Evolutionary conservation across 768 basidiomycete genomes (phyloP), one percentile per base, ranked within the genome.

Genomic region (Hygrocybe punicea): DNA sequence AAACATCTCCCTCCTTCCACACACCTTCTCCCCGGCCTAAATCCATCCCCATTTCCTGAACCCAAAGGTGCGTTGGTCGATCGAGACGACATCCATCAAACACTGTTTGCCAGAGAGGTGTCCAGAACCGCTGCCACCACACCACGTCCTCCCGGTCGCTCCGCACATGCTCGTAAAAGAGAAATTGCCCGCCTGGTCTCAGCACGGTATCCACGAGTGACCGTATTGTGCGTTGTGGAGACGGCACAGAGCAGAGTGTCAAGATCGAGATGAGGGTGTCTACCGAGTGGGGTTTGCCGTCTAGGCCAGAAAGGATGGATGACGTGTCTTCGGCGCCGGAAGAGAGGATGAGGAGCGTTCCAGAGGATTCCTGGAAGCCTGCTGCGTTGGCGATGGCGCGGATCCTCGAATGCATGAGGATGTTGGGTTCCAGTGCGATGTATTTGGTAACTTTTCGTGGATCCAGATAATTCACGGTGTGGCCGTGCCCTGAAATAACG

Each of bases 41-140:
- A 1, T 55, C 70, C 10, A 64, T 59, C 35, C 64, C 60, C 57
- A 78, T 55, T 17, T 69, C 64, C 36, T 76, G 69, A 10, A 84
- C 62, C 74, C 77, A 82, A 0, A 78, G 11, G 65, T 81, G 77
- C 2, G 81, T 79, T 10, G 83, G 81, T 6, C 83, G 73, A 60
- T 87, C 85, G 40, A 89, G 62, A 58, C 72, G 72, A 62, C 89
- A 90, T 13, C 88, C 87, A 61, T 83, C 86, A 54, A 86, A 83
- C 1, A 72, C 69, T 1, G 76, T 39, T 5, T 65, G 64, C 89
- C 89, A 91, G 4, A 89, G 5, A 0, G 88, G 88, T 2, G 85
- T 78, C 89, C 87, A 90, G 49, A 87, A 77, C 0, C 74, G 59
- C 68, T 91, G 89, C 87, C 87, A 90, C 81, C 83, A 81, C 7